phyloP scores from a whole-genome alignment of 306 rosid species.

The Crataegus laevigata region DNA sequence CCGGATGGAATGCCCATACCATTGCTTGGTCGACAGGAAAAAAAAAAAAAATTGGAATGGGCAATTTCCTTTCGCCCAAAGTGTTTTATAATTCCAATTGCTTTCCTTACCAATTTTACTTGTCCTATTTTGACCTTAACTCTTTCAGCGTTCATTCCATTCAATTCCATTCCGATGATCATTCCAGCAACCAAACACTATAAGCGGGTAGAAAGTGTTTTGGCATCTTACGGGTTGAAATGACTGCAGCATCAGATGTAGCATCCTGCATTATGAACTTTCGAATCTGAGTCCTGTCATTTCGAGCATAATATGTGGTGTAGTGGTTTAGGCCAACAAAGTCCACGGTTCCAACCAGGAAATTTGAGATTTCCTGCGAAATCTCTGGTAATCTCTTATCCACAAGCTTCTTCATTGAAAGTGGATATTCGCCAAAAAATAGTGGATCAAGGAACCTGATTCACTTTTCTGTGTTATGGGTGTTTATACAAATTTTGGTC shows the following conservation, averaged over 20 bases:
- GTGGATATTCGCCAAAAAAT: constrained; percentile 69
- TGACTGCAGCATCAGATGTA: constrained; percentile 69
- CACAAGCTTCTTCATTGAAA: constrained; percentile 62
- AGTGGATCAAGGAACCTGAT: constrained; percentile 90
- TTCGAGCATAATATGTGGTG: constrained; percentile 72
- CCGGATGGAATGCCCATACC: background rate
- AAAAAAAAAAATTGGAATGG: background rate
- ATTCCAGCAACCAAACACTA: constrained; percentile 2
- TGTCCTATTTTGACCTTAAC: background rate
- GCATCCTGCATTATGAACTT: constrained; percentile 68
- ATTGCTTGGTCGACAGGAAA: background rate
- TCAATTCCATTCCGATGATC: background rate
- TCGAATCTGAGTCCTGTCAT: constrained; percentile 54
- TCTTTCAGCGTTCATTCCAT: background rate
- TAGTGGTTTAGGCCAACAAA: constrained; percentile 85
- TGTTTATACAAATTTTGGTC: background rate
- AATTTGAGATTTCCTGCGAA: constrained; percentile 34
- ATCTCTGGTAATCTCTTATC: constrained; percentile 67
- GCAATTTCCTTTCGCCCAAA: background rate
- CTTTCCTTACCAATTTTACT: background rate
- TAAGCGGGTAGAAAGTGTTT: background rate
- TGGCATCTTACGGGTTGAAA: constrained; percentile 55
- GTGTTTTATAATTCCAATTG: background rate
- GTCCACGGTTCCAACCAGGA: constrained; percentile 62
- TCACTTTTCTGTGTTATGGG: constrained; percentile 14